These are phyloP conservation scores for Hevea brasiliensis DNA, from an alignment of 345 rosid species.

Conservation along the genomic window DNA sequence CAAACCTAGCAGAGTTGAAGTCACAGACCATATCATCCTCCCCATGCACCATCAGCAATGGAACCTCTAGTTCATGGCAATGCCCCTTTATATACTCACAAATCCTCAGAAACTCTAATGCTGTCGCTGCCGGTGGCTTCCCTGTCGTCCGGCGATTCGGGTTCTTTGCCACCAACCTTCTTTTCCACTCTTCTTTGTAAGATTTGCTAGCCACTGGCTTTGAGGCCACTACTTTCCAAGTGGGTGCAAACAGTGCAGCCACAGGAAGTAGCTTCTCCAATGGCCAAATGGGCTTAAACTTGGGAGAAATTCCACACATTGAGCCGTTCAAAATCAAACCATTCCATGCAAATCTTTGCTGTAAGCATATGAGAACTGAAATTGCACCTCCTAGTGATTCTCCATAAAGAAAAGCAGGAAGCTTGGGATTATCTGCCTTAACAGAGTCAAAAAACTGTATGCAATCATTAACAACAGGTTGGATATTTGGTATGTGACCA, in stretches of 20 bases:
- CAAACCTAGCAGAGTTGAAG: constrained; percentile 11
- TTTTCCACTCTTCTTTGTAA: constrained; percentile 36
- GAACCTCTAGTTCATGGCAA: constrained; percentile 27
- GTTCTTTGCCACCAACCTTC: constrained; percentile 19
- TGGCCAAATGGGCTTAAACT: constrained; percentile 32
- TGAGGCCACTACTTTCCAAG: constrained; percentile 25
- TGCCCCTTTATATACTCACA: constrained; percentile 24
- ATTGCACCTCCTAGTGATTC: constrained; percentile 43
- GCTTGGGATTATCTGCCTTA: constrained; percentile 17
- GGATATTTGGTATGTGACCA: constrained; percentile 31
- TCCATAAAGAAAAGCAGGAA: constrained; percentile 36
- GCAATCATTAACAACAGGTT: constrained; percentile 24
- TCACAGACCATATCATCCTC: constrained; percentile 30
- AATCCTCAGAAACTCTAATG: constrained; percentile 29
- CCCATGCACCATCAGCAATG: constrained; percentile 29
- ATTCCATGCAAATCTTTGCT: constrained; percentile 28
- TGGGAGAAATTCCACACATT: constrained; percentile 37
- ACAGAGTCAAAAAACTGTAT: constrained; percentile 19
- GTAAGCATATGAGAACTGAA: constrained; percentile 20
- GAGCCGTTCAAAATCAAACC: constrained; percentile 35
- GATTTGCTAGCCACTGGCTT: constrained; percentile 25
- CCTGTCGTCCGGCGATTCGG: constrained; percentile 22
- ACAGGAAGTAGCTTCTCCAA: constrained; percentile 31
- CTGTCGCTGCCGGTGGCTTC: constrained; percentile 32
- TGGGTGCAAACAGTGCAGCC: constrained; percentile 25